Base-by-base conservation (phyloP, 768 basidiomycete genomes). In the Amanita exitialis region DNA sequence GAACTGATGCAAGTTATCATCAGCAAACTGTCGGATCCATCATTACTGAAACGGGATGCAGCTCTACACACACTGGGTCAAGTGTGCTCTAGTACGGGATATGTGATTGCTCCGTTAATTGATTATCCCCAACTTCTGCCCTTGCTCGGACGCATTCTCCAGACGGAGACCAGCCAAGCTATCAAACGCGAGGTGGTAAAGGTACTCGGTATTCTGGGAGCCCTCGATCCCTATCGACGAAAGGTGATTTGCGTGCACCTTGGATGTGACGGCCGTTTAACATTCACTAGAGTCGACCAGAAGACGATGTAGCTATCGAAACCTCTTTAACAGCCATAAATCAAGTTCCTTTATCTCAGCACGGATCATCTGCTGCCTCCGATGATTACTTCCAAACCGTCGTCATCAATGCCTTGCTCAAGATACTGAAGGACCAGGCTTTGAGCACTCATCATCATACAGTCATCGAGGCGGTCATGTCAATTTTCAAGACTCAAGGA, bases 381-480 rank as follows among this genome's bases (percentile, higher is more conserved):
- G 96, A 98, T 56, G 95, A 97, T 62, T 98, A 94, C 67, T 99
- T 93, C 68, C 96, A 98, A 63, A 91, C 90, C 5, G 91, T 94
- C 5, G 94, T 94, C 34, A 90, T 99, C 62, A 86, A 81, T 23
- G 79, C 92, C 0, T 76, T 99, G 8, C 76, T 98, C 30, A 77
- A 80, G 37, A 87, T 99, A 52, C 65, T 99, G 54, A 89, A 84
- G 61, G 96, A 99, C 63, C 83, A 89, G 49, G 83, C 92, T 1
- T 74, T 96, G 53, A 86, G 78, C 59, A 82, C 74, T 51, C 85
- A 90, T 58, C 93, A 97, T 59, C 87, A 96, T 60, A 87, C 83
- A 20, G 95, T 94, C 43, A 93, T 98, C 51, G 93, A 98, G 63
- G 93, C 93, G 1, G 87, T 99, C 58, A 97, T 98, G 91, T 86